phyloP scores from a whole-genome alignment of 345 rosid species.

The Cochlearia excelsa region DNA sequence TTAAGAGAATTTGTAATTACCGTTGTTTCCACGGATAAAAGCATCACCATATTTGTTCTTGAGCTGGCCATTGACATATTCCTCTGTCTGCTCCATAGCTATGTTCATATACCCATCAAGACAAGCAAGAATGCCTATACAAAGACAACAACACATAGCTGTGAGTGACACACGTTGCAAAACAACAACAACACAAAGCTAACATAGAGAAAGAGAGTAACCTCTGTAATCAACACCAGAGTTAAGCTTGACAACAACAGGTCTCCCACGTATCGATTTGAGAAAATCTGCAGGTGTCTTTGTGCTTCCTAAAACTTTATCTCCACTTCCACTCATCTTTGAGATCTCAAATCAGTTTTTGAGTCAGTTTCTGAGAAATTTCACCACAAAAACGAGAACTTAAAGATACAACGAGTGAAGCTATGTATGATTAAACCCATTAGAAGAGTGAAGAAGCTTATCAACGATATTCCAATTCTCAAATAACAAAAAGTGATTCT shows the following conservation, averaged over 20 bases:
- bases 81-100: conserved; percentile 98
- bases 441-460: background rate
- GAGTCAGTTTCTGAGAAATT: background rate
- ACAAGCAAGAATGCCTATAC: conserved; percentile 75
- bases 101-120: conserved; percentile 96
- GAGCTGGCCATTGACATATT: conserved; percentile 87
- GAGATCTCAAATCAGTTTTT: conserved; percentile 26
- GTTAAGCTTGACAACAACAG: conserved; percentile 88
- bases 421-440: background rate
- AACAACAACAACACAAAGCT: background rate
- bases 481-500: background rate
- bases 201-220: conserved; percentile 22
- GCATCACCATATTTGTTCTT: conserved; percentile 96
- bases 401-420: background rate
- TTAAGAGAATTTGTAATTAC: conserved; percentile 28
- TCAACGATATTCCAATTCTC: background rate
- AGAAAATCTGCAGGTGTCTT: conserved; percentile 86
- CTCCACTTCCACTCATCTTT: conserved; percentile 50
- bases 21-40: conserved; percentile 93
- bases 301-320: conserved; percentile 49
- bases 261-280: conserved; percentile 89
- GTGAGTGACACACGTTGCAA: background rate
- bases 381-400: background rate
- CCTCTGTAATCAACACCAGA: conserved; percentile 96
- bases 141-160: background rate